These are phyloP conservation scores for Saturnispora zaruensis DNA, from an alignment of 805 yeast genomes.

Conservation along the genomic window DNA sequence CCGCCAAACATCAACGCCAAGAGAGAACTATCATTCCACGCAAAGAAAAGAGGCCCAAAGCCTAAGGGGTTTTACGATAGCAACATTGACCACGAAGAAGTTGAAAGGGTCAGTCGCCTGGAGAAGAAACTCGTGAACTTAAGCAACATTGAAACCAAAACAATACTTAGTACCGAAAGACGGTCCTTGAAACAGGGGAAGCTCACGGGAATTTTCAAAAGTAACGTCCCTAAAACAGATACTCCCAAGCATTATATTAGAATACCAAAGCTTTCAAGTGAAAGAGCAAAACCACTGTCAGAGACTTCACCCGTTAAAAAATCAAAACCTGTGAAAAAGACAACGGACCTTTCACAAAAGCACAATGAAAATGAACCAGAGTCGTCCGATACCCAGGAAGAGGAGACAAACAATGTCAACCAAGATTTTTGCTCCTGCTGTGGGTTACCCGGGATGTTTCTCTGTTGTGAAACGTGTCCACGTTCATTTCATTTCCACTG, in stretches of 20 bases:
- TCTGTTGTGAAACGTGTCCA: constrained; percentile 94
- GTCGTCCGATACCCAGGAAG: constrained; percentile 7
- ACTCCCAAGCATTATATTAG: neutral
- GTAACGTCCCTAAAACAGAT: neutral
- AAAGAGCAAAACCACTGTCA: neutral
- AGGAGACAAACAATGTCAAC: constrained; percentile 34
- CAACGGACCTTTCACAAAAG: neutral
- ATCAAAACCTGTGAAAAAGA: constrained; percentile 13
- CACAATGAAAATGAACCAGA: neutral
- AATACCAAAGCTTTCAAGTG: neutral
- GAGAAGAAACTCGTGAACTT: constrained; percentile 16
- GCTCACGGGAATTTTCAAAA: neutral
- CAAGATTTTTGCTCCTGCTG: constrained; percentile 91
- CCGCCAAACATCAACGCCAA: constrained; percentile 54
- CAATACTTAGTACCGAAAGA: constrained; percentile 15
- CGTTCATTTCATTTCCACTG: constrained; percentile 87
- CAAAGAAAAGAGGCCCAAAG: constrained; percentile 8
- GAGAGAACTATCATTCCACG: constrained; percentile 34
- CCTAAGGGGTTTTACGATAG: neutral
- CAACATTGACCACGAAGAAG: constrained; percentile 10
- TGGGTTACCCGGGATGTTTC: constrained; percentile 78
- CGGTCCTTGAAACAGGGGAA: neutral
- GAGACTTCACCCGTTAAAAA: constrained; percentile 9
- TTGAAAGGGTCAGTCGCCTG: constrained; percentile 13
- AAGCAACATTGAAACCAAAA: constrained; percentile 6